Evolutionary conservation across 345 rosid genomes (phyloP).

Genomic region (Populus alba): DNA sequence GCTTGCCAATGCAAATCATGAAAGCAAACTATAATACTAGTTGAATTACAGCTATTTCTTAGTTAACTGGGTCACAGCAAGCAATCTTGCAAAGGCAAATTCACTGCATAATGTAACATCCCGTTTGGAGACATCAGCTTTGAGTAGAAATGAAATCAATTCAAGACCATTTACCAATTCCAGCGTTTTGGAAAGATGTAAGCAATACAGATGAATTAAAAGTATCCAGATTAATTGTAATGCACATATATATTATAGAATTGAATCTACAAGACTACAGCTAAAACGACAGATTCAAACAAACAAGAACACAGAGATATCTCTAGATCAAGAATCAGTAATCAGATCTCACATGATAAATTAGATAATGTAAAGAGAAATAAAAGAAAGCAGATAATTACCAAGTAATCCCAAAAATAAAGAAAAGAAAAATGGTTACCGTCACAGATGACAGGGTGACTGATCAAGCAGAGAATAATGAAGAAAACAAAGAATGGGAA

Average conservation of each 20-base stretch:
- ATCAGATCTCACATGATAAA: constrained; percentile 20
- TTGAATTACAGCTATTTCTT: too few relatives aligned
- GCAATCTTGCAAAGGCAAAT: background rate
- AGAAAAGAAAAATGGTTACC: constrained; percentile 8
- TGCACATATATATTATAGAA: background rate
- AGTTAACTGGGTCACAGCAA: too few relatives aligned
- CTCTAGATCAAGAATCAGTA: constrained; percentile 8
- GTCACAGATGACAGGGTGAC: constrained; percentile 38
- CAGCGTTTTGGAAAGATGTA: background rate
- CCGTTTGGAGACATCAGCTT: background rate
- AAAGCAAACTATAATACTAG: background rate
- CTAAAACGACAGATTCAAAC: too few relatives aligned
- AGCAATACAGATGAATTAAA: background rate
- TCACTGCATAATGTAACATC: background rate
- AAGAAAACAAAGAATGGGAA: constrained; percentile 35
- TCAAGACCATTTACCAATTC: background rate
- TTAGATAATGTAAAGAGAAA: background rate
- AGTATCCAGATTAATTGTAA: background rate
- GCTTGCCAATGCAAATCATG: background rate
- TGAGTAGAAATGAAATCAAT: background rate
- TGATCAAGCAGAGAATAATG: constrained; percentile 40
- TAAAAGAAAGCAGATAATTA: constrained; percentile 3
- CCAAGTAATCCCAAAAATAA: background rate
- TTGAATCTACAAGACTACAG: background rate
- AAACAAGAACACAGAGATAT: background rate